A percentile compares a stretch with the other conserved stretches of the same genome.
Conservation (phyloP, 441 rosid genomes). For the Adansonia rubrostipa region DNA sequence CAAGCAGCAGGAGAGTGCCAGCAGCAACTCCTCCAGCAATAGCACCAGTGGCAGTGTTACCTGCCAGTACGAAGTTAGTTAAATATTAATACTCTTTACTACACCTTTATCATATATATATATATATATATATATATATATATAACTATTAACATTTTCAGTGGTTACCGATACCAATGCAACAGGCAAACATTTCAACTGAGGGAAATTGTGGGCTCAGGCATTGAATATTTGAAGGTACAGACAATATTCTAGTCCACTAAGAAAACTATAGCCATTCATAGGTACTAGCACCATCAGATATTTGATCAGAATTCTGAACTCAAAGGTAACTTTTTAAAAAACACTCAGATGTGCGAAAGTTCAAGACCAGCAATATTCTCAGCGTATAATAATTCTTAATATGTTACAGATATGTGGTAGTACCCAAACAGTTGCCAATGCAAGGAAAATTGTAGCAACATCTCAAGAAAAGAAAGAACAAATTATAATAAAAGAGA, state of each 20-base stretch:
- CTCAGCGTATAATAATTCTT: not conserved
- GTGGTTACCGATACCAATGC: not conserved
- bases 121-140: not conserved
- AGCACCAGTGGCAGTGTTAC: conserved; percentile 66
- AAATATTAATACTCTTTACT: not conserved
- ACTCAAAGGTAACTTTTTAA: not conserved
- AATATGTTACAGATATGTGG: not conserved
- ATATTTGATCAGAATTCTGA: not conserved
- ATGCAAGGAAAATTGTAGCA: not conserved
- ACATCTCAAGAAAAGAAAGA: not conserved
- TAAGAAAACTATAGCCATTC: not conserved
- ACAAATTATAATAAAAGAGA: not conserved
- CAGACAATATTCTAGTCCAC: not conserved
- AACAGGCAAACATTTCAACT: not conserved
- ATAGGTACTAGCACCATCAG: not conserved
- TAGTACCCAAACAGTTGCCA: not conserved
- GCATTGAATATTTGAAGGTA: not conserved
- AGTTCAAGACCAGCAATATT: too few relatives aligned
- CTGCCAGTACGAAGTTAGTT: conserved; percentile 39
- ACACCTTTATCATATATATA: not conserved
- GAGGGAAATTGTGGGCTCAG: not conserved
- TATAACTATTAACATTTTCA: not conserved
- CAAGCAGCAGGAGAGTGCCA: conserved; percentile 90
- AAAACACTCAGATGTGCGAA: not conserved
- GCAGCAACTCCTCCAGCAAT: conserved; percentile 98